Base-by-base conservation (phyloP, 129 eudicot genomes). In the Kitagawia praeruptora region DNA sequence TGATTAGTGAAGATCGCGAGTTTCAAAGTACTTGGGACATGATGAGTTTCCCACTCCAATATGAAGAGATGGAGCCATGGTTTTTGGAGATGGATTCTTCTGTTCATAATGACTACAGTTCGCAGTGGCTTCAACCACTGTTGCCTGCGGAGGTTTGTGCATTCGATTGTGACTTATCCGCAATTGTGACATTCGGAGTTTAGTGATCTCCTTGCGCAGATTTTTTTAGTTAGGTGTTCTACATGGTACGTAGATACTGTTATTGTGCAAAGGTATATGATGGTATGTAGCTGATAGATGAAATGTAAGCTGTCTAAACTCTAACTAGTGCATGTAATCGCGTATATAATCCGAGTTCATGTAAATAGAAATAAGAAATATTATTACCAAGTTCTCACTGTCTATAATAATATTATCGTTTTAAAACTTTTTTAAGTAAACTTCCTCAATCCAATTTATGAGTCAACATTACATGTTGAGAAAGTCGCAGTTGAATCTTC, bases 71-170 rank as follows among this genome's bases (percentile, higher is more conserved):
- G 7, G 87, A 81, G 79, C 51, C 84, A 3, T 82, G 87, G 82
- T 76, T 83, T 15, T 74, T 63, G 40, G 89, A 85, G 61, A 80
- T 82, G 78, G 87, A 79, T 8, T n/a, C 28, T 63, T 75, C 63
- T 45, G 80, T 61, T 75, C 42, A 63, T 44, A 25, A 79, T 37
- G 12, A 73, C 74, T 38, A 47, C 40, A 23, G 28, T 54, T 25
- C 25, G 48, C 34, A 53, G 0, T 13, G 69, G 75, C 37, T 73
- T 78, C 67, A 76, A 42, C 45, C 77, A 4, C 23, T 46, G 7
- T 14, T 74, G 61, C 40, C 77, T 21, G 74, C 19, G 58, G 82
- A 84, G 82, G 80, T 74, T 21, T 77, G 74, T 78, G 77, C 78
- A 8, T 81, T 19, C 53, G 80, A 85, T 40, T 69, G 82, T 71